phyloP scores from a whole-genome alignment of 108 stramenopile species.

The Ochromonas danica region DNA sequence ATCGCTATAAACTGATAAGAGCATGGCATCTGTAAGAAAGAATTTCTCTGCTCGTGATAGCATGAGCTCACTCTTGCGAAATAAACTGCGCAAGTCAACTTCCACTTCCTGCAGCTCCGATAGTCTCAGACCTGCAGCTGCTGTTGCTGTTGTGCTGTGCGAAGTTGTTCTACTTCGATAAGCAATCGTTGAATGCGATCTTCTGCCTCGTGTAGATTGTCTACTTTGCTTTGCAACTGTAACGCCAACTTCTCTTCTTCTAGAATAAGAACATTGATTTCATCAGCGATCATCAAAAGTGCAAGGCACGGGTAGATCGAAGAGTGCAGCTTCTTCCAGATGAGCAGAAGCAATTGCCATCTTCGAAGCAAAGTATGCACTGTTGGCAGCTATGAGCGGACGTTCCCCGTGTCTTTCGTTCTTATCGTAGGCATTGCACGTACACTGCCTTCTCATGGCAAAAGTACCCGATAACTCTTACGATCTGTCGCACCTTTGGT shows the following conservation, averaged over 20 bases:
- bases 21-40: no score
- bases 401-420: slow-evolving; percentile 44
- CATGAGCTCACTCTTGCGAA: slow-evolving; percentile 9
- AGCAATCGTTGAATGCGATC: not conserved
- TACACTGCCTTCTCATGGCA: slow-evolving; percentile 35
- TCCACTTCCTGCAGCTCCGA: slow-evolving; percentile 13
- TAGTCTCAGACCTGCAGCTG: slow-evolving; percentile 1
- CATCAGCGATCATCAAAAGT: no score
- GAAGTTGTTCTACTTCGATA: slow-evolving; percentile 7
- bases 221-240: slow-evolving; percentile 15
- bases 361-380: slow-evolving; percentile 37
- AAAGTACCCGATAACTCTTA: no score
- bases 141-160: slow-evolving; percentile 4
- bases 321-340: slow-evolving; percentile 7
- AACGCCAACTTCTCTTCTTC: slow-evolving; percentile 5
- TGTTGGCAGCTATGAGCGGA: slow-evolving; percentile 23
- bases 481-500: slow-evolving; percentile 35
- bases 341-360: slow-evolving; percentile 40
- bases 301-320: no score
- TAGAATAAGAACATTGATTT: not conserved
- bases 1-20: no score
- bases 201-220: slow-evolving; percentile 22
- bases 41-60: slow-evolving; percentile 9
- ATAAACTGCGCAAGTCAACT: slow-evolving; percentile 1
- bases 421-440: slow-evolving; percentile 21